Percentiles rank a stretch among this genome's conserved stretches.
phyloP scores from a whole-genome alignment of 2,329 filamentous ascomycete species.

The Coniochaeta pulveracea region DNA sequence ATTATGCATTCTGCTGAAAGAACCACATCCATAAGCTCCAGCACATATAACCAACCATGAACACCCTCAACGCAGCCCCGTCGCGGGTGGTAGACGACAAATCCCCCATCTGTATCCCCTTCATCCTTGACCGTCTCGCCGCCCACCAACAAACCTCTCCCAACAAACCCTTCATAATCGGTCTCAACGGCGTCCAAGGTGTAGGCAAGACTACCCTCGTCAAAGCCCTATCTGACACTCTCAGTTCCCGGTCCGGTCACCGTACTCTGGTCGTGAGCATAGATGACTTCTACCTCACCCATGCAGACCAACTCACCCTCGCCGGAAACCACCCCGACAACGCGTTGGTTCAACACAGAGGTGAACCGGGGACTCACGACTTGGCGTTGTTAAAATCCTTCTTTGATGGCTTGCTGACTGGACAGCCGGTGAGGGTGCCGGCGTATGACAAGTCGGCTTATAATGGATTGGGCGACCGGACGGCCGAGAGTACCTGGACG shows the following conservation, averaged over 20 bases:
- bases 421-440: slow-evolving; percentile 47
- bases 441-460: slow-evolving; percentile 77
- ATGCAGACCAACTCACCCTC: slow-evolving; percentile 54
- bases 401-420: slow-evolving; percentile 45
- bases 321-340: slow-evolving; percentile 57
- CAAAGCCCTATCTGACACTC: slow-evolving; percentile 47
- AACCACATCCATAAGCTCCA: no score
- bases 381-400: slow-evolving; percentile 50
- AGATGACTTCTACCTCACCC: slow-evolving; percentile 80
- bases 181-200: slow-evolving; percentile 84
- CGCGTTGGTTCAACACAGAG: slow-evolving; percentile 66
- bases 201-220: slow-evolving; percentile 88
- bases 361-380: slow-evolving; percentile 72
- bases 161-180: slow-evolving; percentile 59
- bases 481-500: slow-evolving; percentile 50
- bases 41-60: no score
- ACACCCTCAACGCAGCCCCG: slow-evolving; percentile 17
- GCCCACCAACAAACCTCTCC: slow-evolving; percentile 20
- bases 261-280: slow-evolving; percentile 66
- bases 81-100: slow-evolving; percentile 60
- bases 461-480: slow-evolving; percentile 65
- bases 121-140: slow-evolving; percentile 50
- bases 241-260: slow-evolving; percentile 45
- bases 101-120: slow-evolving; percentile 64
- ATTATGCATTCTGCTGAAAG: no score